These are phyloP conservation scores for Sideroxylon spinosum DNA, from an alignment of 179 eudicot genomes.

Conservation along the genomic window DNA sequence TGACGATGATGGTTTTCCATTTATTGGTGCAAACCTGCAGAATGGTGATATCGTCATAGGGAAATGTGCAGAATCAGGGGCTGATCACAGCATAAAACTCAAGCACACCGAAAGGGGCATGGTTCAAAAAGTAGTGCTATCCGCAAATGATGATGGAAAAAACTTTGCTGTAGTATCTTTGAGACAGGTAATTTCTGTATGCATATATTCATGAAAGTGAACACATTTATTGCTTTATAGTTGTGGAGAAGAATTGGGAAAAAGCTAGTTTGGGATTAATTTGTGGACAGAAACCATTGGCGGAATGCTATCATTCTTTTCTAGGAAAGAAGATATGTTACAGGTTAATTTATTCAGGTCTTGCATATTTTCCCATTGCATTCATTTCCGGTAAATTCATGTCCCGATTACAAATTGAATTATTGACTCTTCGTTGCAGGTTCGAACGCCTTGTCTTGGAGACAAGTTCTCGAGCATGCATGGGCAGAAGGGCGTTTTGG, in stretches of 20 bases:
- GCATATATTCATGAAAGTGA: not conserved
- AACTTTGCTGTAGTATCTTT: constrained; percentile 86
- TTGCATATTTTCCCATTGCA: not conserved
- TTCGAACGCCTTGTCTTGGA: constrained; percentile 87
- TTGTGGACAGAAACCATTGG: not conserved
- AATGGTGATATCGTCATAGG: constrained; percentile 88
- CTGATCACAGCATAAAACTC: constrained; percentile 81
- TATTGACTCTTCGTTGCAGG: constrained; percentile 36
- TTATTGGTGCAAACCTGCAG: constrained; percentile 79
- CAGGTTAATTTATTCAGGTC: not conserved
- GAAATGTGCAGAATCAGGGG: constrained; percentile 68
- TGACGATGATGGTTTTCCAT: constrained; percentile 97
- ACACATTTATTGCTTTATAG: not conserved
- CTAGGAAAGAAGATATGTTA: not conserved
- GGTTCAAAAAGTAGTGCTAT: constrained; percentile 87
- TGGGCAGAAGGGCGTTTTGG: constrained; percentile 94
- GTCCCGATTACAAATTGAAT: not conserved
- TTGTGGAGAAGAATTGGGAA: not conserved
- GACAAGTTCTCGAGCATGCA: constrained; percentile 97
- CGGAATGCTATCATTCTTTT: not conserved
- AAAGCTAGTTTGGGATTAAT: not conserved
- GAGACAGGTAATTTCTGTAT: constrained; percentile 63
- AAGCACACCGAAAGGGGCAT: constrained; percentile 94
- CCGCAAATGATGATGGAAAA: constrained; percentile 97
- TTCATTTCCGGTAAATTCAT: not conserved